Conservation (phyloP, 345 rosid genomes). For the Aegle marmelos region DNA sequence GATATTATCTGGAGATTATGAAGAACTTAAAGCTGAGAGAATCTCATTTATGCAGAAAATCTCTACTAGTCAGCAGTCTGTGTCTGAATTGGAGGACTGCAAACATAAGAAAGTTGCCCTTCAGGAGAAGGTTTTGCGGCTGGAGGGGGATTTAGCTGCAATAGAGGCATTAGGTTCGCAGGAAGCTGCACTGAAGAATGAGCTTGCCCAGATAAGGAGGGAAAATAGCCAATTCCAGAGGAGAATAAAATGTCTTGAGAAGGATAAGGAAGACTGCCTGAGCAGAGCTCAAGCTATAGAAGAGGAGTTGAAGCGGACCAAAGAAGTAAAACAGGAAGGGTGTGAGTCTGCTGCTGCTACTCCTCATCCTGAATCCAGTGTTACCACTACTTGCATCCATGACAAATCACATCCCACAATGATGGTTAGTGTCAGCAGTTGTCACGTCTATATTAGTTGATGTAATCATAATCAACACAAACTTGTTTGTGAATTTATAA, state of each 20-base stretch:
- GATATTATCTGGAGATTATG: constrained; percentile 48
- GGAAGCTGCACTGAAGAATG: constrained; percentile 53
- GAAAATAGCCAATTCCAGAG: constrained; percentile 49
- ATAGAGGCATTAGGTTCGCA: constrained; percentile 52
- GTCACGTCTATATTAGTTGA: constrained; percentile 1
- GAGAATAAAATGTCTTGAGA: constrained; percentile 44
- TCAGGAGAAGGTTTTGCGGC: constrained; percentile 60
- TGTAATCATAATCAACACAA: neutral
- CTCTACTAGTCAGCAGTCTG: constrained; percentile 37
- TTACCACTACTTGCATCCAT: constrained; percentile 7
- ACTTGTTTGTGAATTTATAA: neutral
- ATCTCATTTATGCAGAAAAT: constrained; percentile 28
- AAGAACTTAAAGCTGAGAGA: constrained; percentile 45
- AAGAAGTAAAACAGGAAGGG: constrained; percentile 18
- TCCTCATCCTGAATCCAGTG: constrained; percentile 9
- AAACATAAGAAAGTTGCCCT: constrained; percentile 45
- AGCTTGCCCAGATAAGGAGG: constrained; percentile 56
- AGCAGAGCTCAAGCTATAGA: constrained; percentile 34
- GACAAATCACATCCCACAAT: constrained; percentile 20
- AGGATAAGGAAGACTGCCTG: constrained; percentile 46
- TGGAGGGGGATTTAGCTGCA: constrained; percentile 67
- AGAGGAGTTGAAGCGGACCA: constrained; percentile 26
- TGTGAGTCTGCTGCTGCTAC: constrained; percentile 13
- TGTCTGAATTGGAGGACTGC: constrained; percentile 45
- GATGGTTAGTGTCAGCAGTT: constrained; percentile 26